These are phyloP conservation scores for Fraxinus velutina DNA, from an alignment of 305 asterid genomes.

Conservation along the genomic window DNA sequence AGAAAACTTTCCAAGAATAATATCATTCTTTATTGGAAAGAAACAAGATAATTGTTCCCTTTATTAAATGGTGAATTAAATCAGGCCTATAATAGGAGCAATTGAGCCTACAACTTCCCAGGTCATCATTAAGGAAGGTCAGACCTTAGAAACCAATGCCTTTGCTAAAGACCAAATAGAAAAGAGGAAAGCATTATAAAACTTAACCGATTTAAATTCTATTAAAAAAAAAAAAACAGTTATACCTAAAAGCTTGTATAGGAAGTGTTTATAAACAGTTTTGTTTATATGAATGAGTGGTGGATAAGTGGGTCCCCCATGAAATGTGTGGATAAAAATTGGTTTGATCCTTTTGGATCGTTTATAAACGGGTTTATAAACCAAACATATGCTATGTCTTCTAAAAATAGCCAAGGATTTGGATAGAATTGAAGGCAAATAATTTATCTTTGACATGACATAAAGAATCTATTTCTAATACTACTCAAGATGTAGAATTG, in stretches of 20 bases:
- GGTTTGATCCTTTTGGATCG: background rate
- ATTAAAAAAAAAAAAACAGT: background rate
- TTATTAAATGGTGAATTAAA: background rate
- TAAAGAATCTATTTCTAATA: background rate
- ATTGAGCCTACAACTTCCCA: background rate
- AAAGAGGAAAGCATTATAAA: background rate
- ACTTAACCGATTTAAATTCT: background rate
- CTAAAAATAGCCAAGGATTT: background rate
- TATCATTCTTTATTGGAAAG: background rate
- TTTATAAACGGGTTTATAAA: background rate
- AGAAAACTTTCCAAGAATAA: background rate
- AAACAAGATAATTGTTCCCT: background rate
- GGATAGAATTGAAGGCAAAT: background rate
- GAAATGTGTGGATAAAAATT: background rate
- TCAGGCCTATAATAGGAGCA: background rate
- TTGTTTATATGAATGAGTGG: background rate
- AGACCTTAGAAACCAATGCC: constrained; percentile 1
- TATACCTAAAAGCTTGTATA: background rate
- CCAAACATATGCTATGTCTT: background rate
- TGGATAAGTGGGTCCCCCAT: background rate
- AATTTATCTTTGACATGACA: background rate
- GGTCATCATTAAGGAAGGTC: background rate
- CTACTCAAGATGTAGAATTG: background rate
- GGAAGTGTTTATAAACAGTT: background rate
- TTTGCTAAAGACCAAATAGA: background rate